phyloP scores from a whole-genome alignment of 805 yeast genomes.

The Suhomyces canberraensis region DNA sequence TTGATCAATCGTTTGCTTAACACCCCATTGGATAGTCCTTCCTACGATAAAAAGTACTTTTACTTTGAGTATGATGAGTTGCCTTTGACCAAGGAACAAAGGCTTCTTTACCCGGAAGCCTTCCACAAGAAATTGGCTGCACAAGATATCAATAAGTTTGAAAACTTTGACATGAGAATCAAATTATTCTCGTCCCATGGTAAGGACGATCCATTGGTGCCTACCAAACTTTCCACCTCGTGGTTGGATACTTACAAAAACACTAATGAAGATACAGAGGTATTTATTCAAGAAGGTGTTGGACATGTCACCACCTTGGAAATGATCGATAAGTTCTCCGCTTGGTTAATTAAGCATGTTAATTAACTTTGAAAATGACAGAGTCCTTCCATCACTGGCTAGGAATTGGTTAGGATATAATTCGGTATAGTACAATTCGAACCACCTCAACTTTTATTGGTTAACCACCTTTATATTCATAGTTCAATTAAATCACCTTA shows the following conservation, averaged over 20 bases:
- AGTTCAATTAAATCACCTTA: too few relatives aligned
- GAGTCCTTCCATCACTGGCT: too few relatives aligned
- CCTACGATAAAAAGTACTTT: conserved; percentile 29
- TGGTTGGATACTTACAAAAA: conserved; percentile 31
- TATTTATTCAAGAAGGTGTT: conserved; percentile 26
- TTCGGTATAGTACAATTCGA: too few relatives aligned
- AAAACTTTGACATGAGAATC: conserved; percentile 31
- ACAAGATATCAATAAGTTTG: conserved; percentile 31
- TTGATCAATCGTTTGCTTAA: conserved; percentile 39
- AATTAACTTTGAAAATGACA: too few relatives aligned
- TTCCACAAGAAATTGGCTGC: conserved; percentile 28
- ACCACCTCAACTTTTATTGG: too few relatives aligned
- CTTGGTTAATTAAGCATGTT: conserved; percentile 26
- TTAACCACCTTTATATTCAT: too few relatives aligned
- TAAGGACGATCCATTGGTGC: conserved; percentile 34
- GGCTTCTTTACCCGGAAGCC: conserved; percentile 23
- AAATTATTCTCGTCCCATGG: conserved; percentile 38
- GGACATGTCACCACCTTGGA: conserved; percentile 34
- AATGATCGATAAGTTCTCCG: conserved; percentile 31
- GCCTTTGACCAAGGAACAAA: conserved; percentile 25
- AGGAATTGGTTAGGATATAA: too few relatives aligned
- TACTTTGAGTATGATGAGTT: conserved; percentile 34
- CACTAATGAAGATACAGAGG: conserved; percentile 22
- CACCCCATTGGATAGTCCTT: conserved; percentile 11
- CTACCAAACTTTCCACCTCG: conserved; percentile 26